Base-by-base conservation (phyloP, 2,329 filamentous ascomycete genomes). In the Capronia coronata region DNA sequence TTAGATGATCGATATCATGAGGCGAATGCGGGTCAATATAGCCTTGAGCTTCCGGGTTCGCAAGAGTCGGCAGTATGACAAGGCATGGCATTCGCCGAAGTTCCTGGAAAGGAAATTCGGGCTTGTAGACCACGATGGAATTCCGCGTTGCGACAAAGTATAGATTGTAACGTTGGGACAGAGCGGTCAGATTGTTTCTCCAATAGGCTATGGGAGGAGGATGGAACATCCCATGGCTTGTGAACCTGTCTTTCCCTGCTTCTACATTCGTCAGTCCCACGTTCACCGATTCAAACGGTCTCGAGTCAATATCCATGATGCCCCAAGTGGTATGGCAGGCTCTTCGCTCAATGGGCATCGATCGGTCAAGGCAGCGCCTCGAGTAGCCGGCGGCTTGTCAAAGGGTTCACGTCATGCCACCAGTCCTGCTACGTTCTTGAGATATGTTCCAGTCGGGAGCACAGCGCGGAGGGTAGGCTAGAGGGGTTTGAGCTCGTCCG, bases 1-100 rank as follows among this genome's bases (percentile, higher is more conserved):
- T 71, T 13, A 90, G 68, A 56, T 84, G 78, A 61, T 90, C 91
- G 42, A 86, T 75, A 23, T 76, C 73, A 63, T 90, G 84, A 1
- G 77, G 75, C 6, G 68, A 67, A 0, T 45, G 21, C 0, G 52
- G 52, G 49, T 82, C 75, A 23, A 87, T 70, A 49, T 75, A 73
- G 4, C 83, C 83, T 5, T 65, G 62, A 1, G 77, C 68, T 2
- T 57, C 35, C 1, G 61, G 58, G 1, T 71, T 68, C 18, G 67
- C 70, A 53, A 67, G 65, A 19, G 68, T 58, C 0, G 70, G 70
- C 2, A 62, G 63, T n/a, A 75, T 66, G 27, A 71, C 65, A 56
- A 75, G 67, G 29, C 61, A 61, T 5, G 72, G 68, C 30, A 61
- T 62, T 21, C 58, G 55, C 2, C 66, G 65, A 10, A 75, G 59